Evolutionary conservation across 352 stramenopile genomes (phyloP), one percentile per base, ranked within the genome.

Genomic region (Phytopythium chamaehyphon): DNA sequence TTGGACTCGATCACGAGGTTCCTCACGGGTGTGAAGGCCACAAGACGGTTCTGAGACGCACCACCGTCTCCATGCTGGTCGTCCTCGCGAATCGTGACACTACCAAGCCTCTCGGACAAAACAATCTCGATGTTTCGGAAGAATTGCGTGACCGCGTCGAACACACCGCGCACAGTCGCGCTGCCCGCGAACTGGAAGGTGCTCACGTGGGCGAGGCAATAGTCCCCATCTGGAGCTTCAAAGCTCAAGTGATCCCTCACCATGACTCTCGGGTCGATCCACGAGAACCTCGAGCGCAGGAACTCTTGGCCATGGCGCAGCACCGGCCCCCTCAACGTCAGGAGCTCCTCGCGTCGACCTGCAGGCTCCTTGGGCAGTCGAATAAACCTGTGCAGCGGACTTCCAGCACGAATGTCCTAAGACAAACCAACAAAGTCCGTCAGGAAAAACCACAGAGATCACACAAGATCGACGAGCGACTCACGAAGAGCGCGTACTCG

Each of bases 1-100:
- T 82, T 82, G 19, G 71, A 71, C 62, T 86, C 74, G 47, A 83
- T 66, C 9, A 54, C 47, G 15, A 73, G 47, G 0, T 62, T 61
- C 0, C 62, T 48, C 1, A 62, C 54, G 0, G 69, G 68, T 19
- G 63, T 69, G 21, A 52, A 66, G 10, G 51, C 23, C 12, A 74
- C 48, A 28, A 69, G 24, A 5, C 65, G 65, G 35, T 61, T 47
- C 52, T 70, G 61, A 36, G 58, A 62, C 23, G 59, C 33, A 33
- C 59, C 54, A 19, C 31, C 26, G 24, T 53, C 31, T n/a, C 54
- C 47, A 31, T 23, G 45, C 53, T 62, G 51, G 36, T 70, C 61
- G 47, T 62, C 54, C 51, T 73, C 61, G 40, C 64, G 64, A 39
- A 69, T 54, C 42, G 52, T 58, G 15, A 69, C 53, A 40, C 58